Conservation (phyloP, 176 grass and related monocot species). For the Musa schizocarpa region DNA sequence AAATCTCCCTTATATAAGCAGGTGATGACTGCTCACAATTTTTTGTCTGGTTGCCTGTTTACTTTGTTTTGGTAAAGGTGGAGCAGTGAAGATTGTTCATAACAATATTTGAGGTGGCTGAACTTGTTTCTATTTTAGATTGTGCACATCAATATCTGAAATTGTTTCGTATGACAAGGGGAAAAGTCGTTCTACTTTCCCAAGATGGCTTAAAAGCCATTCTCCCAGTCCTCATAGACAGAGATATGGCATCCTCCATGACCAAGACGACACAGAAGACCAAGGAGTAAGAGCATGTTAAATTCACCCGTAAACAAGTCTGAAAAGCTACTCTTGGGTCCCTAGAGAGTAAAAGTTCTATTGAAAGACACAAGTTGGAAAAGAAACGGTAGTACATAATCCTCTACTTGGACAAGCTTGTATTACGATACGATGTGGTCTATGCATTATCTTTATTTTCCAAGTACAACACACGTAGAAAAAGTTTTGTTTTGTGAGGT, state of each 20-base stretch:
- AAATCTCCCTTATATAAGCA: no score
- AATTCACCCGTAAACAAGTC: constrained; percentile 34
- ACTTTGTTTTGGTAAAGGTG: constrained; percentile 43
- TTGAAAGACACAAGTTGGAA: constrained; percentile 60
- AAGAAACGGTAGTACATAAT: constrained; percentile 82
- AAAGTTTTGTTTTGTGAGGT: no score
- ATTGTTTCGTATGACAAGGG: constrained; percentile 30
- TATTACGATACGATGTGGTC: no score
- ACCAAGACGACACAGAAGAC: constrained; percentile 48
- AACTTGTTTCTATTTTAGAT: constrained; percentile 20
- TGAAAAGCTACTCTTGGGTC: constrained; percentile 25
- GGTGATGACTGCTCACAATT: no score
- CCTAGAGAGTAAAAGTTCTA: constrained; percentile 39
- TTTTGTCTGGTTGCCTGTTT: no score
- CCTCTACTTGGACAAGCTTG: constrained; percentile 14
- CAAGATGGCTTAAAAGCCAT: constrained; percentile 39
- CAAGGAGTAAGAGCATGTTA: constrained; percentile 48
- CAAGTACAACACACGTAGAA: no score
- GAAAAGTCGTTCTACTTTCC: constrained; percentile 66
- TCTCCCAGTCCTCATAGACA: constrained; percentile 42
- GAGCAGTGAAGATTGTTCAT: constrained; percentile 44
- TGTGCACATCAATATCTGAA: background rate
- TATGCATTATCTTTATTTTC: no score
- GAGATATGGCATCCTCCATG: constrained; percentile 37
- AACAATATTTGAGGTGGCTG: constrained; percentile 45